Base-by-base conservation (phyloP, 2,329 filamentous ascomycete genomes). In the Scedosporium dehoogii region DNA sequence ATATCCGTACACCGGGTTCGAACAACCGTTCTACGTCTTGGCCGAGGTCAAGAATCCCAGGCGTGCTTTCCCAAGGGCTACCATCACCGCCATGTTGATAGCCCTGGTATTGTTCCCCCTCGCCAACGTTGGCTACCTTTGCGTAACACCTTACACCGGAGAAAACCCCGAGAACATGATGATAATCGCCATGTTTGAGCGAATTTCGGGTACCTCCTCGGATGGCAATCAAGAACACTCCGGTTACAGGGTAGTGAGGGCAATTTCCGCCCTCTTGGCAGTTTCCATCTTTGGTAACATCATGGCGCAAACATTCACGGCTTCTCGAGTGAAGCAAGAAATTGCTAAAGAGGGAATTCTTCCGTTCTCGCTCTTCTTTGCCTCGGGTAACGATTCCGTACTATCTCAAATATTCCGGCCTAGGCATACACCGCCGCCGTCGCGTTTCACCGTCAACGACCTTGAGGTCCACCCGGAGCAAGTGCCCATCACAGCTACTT, bases 261-360 rank as follows among this genome's bases (percentile, higher is more conserved):
- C 1, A 74, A 79, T 6, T 74, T 83, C 64, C 73, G 79, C 12
- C 77, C 74, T 85, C 51, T 73, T 83, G 5, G 81, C 82, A 2
- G 70, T 85, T 25, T 82, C 79, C 2, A 79, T 77, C 21, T 74
- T 85, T 58, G 82, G 82, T 0, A 84, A 85, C 66, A 78, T 85
- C 53, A 74, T 84, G 9, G 79, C 81, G 21, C 81, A 81, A 71
- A 85, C 82, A 0, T 85, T 81, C 65, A 81, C 80, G 0, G 77
- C 80, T 6, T 76, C 81, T 2, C 74, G 81, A 63, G 78, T 85
- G n/a, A 84, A 85, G 68, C 82, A 85, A 67, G 82, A 85, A 67
- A 83, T 85, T 53, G 83, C 82, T 6, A 84, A 85, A 66, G 79
- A 84, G 68, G 82, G 81, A 1, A 76, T 84, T 60, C 70, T 84